Conservation (phyloP, 495 filamentous ascomycete species). For the Tuber umbilicatum region DNA sequence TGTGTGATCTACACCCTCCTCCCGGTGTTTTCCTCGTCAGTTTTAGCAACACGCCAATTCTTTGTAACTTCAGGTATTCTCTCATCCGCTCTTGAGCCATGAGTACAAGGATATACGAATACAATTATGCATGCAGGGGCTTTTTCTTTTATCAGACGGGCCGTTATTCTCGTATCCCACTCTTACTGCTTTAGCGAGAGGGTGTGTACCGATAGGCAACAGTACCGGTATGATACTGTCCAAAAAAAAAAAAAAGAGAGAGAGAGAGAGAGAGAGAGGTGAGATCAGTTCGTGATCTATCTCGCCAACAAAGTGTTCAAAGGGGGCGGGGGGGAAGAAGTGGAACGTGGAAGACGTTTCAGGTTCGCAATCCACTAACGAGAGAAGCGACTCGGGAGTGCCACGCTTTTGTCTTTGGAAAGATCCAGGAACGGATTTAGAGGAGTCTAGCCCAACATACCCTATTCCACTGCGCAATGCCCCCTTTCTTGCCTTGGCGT, state of each 20-base stretch:
- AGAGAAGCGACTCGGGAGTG: not conserved
- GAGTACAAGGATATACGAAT: not conserved
- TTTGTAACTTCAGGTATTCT: not conserved
- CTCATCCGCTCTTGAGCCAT: not conserved
- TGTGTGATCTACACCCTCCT: not conserved
- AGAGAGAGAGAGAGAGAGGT: not conserved
- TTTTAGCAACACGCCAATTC: not conserved
- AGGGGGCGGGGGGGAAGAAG: not conserved
- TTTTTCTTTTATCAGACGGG: not conserved
- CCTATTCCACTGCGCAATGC: conserved; percentile 5
- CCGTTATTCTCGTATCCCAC: not conserved
- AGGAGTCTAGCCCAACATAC: not conserved
- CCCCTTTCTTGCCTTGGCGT: conserved; percentile 11
- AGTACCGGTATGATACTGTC: not conserved
- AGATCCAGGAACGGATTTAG: not conserved
- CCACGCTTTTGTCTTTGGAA: not conserved
- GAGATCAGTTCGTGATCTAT: not conserved
- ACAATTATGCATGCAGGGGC: not conserved
- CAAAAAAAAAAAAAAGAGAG: too few species aligned
- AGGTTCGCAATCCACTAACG: not conserved
- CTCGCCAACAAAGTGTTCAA: not conserved
- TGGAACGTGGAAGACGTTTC: conserved; percentile 3
- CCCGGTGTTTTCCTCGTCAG: not conserved
- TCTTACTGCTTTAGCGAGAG: not conserved
- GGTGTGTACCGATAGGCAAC: not conserved